Base-by-base conservation (phyloP, 495 filamentous ascomycete genomes). In the Annulohypoxylon nitens region DNA sequence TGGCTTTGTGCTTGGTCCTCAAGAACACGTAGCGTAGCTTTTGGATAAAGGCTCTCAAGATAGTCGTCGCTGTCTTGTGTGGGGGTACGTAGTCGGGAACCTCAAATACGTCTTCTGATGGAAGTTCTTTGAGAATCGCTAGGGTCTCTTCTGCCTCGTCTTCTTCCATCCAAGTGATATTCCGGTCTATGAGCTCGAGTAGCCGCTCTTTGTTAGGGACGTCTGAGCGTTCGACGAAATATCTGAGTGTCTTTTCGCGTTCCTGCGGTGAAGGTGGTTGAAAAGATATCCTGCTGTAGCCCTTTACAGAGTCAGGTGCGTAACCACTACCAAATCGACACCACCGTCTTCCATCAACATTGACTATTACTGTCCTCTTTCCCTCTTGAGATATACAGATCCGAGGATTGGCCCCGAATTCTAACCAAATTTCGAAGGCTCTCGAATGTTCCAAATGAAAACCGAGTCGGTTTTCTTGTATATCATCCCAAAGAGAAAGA, bases 141-240 rank as follows among this genome's bases (percentile, higher is more conserved):
- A 14, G 1, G 18, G 14, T 33, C 4, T 37, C 26, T 2, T 14
- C 64, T 18, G 33, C 53, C 53, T 67, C 64, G n/a, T 58, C 64
- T 1, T 34, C 51, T 36, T 67, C 64, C 2, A 50, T 50, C 30
- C 20, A 20, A 16, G 39, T 26, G 4, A 5, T 58, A 16, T 67
- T 67, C 26, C 64, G 39, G 16, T 67, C 51, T 58, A 58, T 58
- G 37, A 67, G 64, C 26, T 59, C 64, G 11, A 58, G 53, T 23
- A 67, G 64, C 12, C 64, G 64, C 37, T 58, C 26, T 26, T 58
- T 67, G 6, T 67, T 67, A 10, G 18, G n/a, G 25, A 30, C 53
- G 1, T 50, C 10, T 10, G 53, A 59, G n/a, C 4, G 7, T 23
- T 33, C 53, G 37, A 59, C 14, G 12, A 23, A n/a, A 3, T 25